Conservation (phyloP, 768 basidiomycete genomes). For the Amanita thiersii region DNA sequence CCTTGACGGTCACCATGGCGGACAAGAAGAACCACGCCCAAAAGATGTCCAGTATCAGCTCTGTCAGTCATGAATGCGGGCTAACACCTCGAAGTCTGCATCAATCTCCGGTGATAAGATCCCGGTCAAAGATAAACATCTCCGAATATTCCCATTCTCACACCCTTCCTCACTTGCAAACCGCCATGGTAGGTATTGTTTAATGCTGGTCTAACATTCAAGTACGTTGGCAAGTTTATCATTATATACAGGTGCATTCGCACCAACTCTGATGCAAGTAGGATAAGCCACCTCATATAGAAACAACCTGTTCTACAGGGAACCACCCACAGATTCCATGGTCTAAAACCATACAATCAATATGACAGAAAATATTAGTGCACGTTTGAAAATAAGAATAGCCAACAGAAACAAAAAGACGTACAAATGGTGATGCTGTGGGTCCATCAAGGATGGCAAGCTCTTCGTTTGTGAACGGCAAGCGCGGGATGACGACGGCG, state of each 20-base stretch:
- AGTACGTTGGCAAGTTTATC: no score
- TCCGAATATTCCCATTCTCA: no score
- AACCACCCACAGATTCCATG: conserved; percentile 19
- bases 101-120: no score
- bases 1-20: conserved; percentile 56
- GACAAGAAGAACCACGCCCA: conserved; percentile 49
- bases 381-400: neutral
- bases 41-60: conserved; percentile 21
- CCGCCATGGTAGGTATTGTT: no score
- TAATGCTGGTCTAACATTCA: no score
- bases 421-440: conserved; percentile 79
- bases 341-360: conserved; percentile 11
- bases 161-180: no score
- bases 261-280: no score
- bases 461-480: conserved; percentile 74
- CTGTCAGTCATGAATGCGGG: no score
- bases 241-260: no score
- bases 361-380: neutral
- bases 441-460: conserved; percentile 83
- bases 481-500: conserved; percentile 56
- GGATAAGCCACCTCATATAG: no score
- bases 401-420: conserved; percentile 21
- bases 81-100: no score
- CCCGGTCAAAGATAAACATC: no score
- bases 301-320: conserved; percentile 11